Percentiles rank a stretch among this genome's conserved stretches.
Conservation (phyloP, 1,284 basidiomycete species). For the Ganoderma meredithae region DNA sequence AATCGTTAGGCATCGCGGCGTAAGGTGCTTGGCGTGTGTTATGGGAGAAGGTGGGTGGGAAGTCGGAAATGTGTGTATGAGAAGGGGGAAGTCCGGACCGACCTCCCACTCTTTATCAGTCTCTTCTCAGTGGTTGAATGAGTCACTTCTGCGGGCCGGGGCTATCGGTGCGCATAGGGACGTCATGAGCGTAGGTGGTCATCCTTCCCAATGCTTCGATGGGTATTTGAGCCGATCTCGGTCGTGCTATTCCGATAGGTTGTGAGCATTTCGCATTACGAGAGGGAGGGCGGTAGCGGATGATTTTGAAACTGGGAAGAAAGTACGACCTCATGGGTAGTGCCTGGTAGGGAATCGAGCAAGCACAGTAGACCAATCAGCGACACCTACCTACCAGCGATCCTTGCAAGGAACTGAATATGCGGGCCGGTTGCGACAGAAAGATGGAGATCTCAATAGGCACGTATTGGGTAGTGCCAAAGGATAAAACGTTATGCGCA, state of each 20-base stretch:
- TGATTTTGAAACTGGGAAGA: neutral
- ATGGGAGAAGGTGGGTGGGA: neutral
- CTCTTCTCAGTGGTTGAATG: neutral
- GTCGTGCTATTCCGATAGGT: neutral
- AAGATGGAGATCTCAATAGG: neutral
- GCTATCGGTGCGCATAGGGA: neutral
- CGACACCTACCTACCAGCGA: neutral
- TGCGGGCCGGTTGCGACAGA: neutral
- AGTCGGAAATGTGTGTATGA: neutral
- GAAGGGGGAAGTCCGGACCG: neutral
- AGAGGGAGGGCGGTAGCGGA: neutral
- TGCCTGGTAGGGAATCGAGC: neutral
- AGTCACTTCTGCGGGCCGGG: neutral
- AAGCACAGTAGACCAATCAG: neutral
- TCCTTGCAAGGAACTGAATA: neutral
- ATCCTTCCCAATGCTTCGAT: neutral
- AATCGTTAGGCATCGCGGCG: conserved; percentile 11
- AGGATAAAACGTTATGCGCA: neutral
- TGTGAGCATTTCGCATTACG: neutral
- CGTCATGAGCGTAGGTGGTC: neutral
- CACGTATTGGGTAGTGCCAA: neutral
- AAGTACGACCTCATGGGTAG: neutral
- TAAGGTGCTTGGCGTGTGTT: neutral
- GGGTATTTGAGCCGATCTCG: neutral
- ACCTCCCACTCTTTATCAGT: conserved; percentile 2